These are phyloP conservation scores for Amanita brunnescens DNA, from an alignment of 768 basidiomycete genomes.

Conservation along the genomic window DNA sequence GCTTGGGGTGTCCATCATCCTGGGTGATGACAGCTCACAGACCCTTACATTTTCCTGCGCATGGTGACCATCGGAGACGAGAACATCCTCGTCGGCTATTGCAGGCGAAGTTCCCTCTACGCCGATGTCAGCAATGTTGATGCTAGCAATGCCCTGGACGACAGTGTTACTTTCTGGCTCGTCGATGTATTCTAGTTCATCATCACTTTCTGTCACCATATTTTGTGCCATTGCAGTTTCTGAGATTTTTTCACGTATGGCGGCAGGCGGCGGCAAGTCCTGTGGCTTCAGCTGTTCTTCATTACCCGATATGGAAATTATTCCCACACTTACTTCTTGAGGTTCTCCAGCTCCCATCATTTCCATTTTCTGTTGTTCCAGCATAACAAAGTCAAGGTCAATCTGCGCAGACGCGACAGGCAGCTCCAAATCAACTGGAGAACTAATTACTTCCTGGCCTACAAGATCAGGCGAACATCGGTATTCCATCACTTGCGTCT, in stretches of 20 bases:
- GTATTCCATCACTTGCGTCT: not conserved
- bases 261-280: not conserved
- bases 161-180: not conserved
- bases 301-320: not conserved
- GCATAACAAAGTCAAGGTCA: not conserved
- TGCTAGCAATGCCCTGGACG: not conserved
- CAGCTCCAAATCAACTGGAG: not conserved
- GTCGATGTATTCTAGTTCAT: conserved; percentile 7
- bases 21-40: not conserved
- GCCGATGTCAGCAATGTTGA: not conserved
- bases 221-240: not conserved
- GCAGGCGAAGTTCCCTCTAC: not conserved
- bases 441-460: not conserved
- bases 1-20: not conserved
- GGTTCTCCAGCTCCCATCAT: not conserved
- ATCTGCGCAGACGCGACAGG: not conserved
- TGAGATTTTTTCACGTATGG: not conserved
- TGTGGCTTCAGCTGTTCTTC: not conserved
- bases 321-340: not conserved
- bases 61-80: too few species aligned
- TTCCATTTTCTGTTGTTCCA: not conserved
- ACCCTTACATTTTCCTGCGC: not conserved
- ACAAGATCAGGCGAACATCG: not conserved
- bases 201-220: not conserved
- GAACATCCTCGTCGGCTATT: not conserved